Evolutionary conservation across 2,329 filamentous ascomycete genomes (phyloP), one percentile per base, ranked within the genome.

Genomic region (Trichoderma endophyticum): DNA sequence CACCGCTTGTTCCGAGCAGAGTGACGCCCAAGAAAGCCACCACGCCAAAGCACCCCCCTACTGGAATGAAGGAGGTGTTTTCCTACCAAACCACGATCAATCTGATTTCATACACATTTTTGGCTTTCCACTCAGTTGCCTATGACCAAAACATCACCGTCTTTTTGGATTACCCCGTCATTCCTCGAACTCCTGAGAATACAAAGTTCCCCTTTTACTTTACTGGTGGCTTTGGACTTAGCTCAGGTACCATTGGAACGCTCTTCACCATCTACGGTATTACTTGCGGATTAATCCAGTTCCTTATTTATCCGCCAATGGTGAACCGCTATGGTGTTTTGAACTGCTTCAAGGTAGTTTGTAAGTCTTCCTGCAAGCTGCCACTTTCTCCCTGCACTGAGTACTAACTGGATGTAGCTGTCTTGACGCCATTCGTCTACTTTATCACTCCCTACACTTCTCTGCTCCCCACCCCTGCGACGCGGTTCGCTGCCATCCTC

Each of bases 111-210:
- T 98, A 98, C 81, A 92, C 92, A 1, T 85, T 96, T 64, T 86
- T 98, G 21, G 92, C 94, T 0, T 86, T 97, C 63, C 94, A 97
- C 81, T 91, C 90, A 0, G 90, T 97, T 51, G 91, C 93, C 1
- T 98, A 91, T 78, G 95, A 98, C 81, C 94, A 97, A 78, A 86
- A 95, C 3, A 88, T 98, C 1, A 93, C 94, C 3, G 93, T 98
- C 1, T 97, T 97, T 80, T 87, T 98, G 77, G 93, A 97, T 81
- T 92, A 93, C 75, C 91, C 92, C 0, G 78, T 85, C 5, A 81
- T 87, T 39, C 81, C 87, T 61, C 86, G 88, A 71, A 88, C 89
- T 0, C 83, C 87, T 0, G 84, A 89, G 12, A 89, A 89, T 77
- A 88, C 85, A 0, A 82, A 85, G 2, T 86, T 93, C 0, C 95